Conservation (phyloP, 306 rosid species). For the Cercis canadensis region DNA sequence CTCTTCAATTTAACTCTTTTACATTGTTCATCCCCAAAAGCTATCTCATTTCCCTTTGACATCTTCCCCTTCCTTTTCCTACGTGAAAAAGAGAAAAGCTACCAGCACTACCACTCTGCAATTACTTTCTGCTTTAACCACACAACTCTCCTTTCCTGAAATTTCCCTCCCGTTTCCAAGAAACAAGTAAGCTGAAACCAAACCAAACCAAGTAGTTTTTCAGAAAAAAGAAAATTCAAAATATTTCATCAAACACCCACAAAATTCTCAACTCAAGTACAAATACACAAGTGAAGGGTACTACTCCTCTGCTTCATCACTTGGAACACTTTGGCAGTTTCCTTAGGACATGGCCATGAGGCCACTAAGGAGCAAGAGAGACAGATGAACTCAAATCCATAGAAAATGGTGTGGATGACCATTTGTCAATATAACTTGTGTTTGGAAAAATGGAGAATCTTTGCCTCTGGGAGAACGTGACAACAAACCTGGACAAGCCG, state of each 20-base stretch:
- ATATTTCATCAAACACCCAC: conserved; percentile 11
- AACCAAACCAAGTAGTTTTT: conserved; percentile 4
- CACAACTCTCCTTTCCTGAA: conserved; percentile 19
- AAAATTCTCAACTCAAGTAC: conserved; percentile 11
- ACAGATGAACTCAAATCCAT: conserved; percentile 38
- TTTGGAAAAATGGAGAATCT: conserved; percentile 44
- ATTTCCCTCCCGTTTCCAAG: conserved; percentile 36
- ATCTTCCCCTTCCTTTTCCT: conserved; percentile 21
- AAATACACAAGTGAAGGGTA: conserved; percentile 28
- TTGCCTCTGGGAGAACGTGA: conserved; percentile 43
- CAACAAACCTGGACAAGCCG: conserved; percentile 39
- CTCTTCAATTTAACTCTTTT: conserved; percentile 2
- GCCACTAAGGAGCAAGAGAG: conserved; percentile 28
- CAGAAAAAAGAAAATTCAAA: conserved; percentile 12
- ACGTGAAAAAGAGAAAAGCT: conserved; percentile 35
- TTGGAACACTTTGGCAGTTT: conserved; percentile 39
- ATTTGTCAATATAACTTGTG: conserved; percentile 14
- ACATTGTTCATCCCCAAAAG: conserved; percentile 38
- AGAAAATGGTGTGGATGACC: conserved; percentile 7
- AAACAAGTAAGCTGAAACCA: conserved; percentile 19
- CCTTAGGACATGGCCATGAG: conserved; percentile 20
- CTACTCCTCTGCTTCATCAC: conserved; percentile 16
- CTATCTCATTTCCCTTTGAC: conserved; percentile 34
- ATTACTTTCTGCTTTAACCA: conserved; percentile 35
- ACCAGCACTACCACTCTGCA: conserved; percentile 4